phyloP scores from a whole-genome alignment of 345 rosid genomes.

The Ceriops zippeliana region DNA sequence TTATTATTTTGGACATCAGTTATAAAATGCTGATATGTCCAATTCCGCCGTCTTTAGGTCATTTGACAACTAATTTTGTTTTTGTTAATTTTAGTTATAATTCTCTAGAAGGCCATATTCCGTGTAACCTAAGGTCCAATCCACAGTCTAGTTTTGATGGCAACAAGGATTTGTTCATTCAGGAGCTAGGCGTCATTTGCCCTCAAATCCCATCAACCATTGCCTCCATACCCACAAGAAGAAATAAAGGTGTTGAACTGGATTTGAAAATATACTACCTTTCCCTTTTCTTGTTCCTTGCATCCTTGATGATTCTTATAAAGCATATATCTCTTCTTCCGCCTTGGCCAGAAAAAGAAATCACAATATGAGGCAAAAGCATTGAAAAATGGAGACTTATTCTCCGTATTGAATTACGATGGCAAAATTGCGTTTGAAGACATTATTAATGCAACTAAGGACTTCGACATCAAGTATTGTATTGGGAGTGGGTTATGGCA shows the following conservation, averaged over 20 bases:
- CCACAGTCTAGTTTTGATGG: neutral
- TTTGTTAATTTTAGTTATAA: too few relatives aligned
- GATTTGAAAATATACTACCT: neutral
- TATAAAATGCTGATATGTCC: too few relatives aligned
- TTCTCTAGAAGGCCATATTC: too few relatives aligned
- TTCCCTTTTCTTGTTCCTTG: neutral
- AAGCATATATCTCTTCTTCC: neutral
- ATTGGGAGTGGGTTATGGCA: neutral
- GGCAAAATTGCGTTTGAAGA: neutral
- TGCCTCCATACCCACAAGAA: neutral
- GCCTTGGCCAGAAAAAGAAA: neutral
- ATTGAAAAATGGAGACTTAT: neutral
- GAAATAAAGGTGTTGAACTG: neutral
- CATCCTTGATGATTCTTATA: neutral
- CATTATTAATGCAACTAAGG: neutral
- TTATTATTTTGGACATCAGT: too few relatives aligned
- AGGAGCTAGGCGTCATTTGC: neutral
- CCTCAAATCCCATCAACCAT: neutral
- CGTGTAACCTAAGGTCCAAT: neutral
- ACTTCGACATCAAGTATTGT: neutral
- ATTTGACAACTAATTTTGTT: too few relatives aligned
- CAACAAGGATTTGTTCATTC: neutral
- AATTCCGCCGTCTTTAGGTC: too few relatives aligned
- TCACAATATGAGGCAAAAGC: neutral
- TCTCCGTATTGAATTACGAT: neutral